Percentiles rank a stretch among this genome's conserved stretches.
Evolutionary conservation across 2,329 filamentous ascomycete genomes (phyloP).

Genomic region (Fusarium domesticum): DNA sequence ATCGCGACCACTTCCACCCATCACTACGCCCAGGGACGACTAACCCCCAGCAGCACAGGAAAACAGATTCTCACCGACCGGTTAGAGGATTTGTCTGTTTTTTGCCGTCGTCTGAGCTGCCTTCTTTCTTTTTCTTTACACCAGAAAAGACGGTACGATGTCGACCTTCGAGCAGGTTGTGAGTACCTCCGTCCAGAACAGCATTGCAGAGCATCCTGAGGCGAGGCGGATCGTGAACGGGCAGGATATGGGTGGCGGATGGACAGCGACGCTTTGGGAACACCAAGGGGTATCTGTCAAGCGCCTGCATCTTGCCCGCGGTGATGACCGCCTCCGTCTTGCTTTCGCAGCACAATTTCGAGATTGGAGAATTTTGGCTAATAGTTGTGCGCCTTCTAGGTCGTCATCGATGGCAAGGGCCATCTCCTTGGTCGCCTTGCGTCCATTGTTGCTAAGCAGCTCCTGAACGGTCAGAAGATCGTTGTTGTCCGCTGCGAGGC

Average conservation of each 20-base stretch:
- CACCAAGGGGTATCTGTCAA: conserved; percentile 3
- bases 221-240: conserved; percentile 15
- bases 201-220: conserved; percentile 19
- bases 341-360: conserved; percentile 19
- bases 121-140: conserved; percentile 33
- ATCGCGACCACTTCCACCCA: conserved; percentile 41
- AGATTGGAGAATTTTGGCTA: conserved; percentile 17
- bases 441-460: conserved; percentile 97
- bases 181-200: conserved; percentile 42
- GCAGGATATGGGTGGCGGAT: conserved; percentile 15
- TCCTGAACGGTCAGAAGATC: conserved; percentile 98
- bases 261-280: conserved; percentile 15
- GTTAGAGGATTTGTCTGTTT: conserved; percentile 39
- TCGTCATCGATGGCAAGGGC: conserved; percentile 99
- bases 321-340: conserved; percentile 12
- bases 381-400: conserved; percentile 48
- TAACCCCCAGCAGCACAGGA: conserved; percentile 43
- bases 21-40: conserved; percentile 38
- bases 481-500: conserved; percentile 98
- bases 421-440: conserved; percentile 99
- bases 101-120: conserved; percentile 35
- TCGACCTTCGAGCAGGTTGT: conserved; percentile 69
- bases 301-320: conserved; percentile 11
- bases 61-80: conserved; percentile 39
- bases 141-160: conserved; percentile 50